Evolutionary conservation across 306 rosid genomes (phyloP).

Genomic region (Prunus padus): DNA sequence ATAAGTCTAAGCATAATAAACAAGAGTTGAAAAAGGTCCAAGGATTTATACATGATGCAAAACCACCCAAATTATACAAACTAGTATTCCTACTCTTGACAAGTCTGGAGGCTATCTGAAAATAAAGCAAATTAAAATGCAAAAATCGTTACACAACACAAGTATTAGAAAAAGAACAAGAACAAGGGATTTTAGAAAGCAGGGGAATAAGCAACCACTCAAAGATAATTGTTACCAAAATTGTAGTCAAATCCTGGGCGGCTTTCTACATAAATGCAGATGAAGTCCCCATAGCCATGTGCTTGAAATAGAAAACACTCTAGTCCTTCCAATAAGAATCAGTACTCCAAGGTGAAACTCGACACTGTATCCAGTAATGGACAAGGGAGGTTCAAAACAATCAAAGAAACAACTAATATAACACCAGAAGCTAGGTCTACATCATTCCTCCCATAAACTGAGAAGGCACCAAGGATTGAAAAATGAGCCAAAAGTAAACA

Average conservation of each 20-base stretch:
- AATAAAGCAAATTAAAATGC: slow-evolving; percentile 4
- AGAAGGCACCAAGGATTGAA: not conserved
- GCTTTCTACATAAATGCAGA: slow-evolving; percentile 31
- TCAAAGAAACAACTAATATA: not conserved
- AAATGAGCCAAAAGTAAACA: slow-evolving; percentile 1
- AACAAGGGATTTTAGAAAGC: not conserved
- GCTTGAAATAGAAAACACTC: slow-evolving; percentile 33
- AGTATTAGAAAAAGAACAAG: not conserved
- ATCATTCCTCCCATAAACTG: not conserved
- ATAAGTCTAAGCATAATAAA: too few relatives aligned
- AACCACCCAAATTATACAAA: too few relatives aligned
- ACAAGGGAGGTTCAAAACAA: slow-evolving; percentile 17
- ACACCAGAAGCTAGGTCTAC: slow-evolving; percentile 4
- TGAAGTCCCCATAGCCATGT: slow-evolving; percentile 44
- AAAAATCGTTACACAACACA: not conserved
- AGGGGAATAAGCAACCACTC: slow-evolving; percentile 74
- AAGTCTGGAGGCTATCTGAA: slow-evolving; percentile 44
- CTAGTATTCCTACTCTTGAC: slow-evolving; percentile 32
- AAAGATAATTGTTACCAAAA: slow-evolving; percentile 60
- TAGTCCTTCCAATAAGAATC: slow-evolving; percentile 33
- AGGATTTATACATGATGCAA: too few relatives aligned
- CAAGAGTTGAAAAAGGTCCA: too few relatives aligned
- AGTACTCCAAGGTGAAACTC: slow-evolving; percentile 33
- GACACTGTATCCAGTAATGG: slow-evolving; percentile 31
- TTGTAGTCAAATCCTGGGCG: slow-evolving; percentile 22